phyloP scores from a whole-genome alignment of 164 flowering plant genomes.

The Brasenia schreberi region DNA sequence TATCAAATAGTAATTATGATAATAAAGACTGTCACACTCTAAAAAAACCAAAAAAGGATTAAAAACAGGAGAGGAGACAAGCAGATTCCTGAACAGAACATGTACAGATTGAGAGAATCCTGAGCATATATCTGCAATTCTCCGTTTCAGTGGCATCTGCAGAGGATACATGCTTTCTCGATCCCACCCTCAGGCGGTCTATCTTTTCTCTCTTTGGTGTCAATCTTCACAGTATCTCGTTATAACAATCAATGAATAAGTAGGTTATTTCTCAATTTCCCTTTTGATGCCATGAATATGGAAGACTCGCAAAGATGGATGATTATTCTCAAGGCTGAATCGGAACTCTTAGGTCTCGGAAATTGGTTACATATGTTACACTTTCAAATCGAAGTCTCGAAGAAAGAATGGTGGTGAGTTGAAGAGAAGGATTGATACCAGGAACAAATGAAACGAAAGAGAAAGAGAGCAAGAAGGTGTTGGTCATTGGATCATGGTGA shows the following conservation, averaged over 20 bases:
- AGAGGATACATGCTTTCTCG: too few species aligned
- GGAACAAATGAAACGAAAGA: background rate
- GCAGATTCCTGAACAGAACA: too few species aligned
- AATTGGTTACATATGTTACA: background rate
- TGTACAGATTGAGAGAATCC: too few species aligned
- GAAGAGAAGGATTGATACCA: background rate
- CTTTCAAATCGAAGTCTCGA: background rate
- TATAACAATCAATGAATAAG: too few species aligned
- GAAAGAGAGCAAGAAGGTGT: background rate
- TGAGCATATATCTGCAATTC: too few species aligned
- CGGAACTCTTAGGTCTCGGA: background rate
- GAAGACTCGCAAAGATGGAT: background rate
- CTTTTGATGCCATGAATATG: background rate
- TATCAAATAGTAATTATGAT: too few species aligned
- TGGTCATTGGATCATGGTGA: constrained; percentile 2
- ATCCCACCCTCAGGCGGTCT: too few species aligned
- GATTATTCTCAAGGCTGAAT: background rate
- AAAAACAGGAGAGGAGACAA: too few species aligned
- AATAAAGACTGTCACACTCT: too few species aligned
- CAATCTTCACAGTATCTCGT: background rate
- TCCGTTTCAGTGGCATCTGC: too few species aligned
- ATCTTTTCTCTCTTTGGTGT: background rate
- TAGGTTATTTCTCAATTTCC: background rate
- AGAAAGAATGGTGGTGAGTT: background rate
- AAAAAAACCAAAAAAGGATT: too few species aligned